Base-by-base conservation (phyloP, 2,329 filamentous ascomycete genomes). In the Penicillium sp. region DNA sequence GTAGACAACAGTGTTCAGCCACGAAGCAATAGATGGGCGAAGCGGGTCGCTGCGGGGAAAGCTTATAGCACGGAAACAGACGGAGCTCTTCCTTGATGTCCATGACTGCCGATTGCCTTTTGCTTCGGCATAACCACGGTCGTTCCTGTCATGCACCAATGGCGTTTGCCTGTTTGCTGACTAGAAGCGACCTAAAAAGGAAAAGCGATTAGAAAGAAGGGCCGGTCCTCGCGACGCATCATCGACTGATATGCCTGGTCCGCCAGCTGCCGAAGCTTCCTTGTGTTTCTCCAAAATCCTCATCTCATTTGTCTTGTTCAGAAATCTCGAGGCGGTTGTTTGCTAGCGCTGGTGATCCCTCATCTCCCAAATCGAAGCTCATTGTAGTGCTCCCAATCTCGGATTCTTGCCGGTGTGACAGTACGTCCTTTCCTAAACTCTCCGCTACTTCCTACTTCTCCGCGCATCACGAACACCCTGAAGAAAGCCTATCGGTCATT, bases 31-130 rank as follows among this genome's bases (percentile, higher is more conserved):
- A 41, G 41, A 45, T 50, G 33, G 27, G 27, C 33, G 14, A 13
- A n/a, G 27, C 35, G 42, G 35, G 20, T 45, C 27, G 16, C 27
- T 50, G 42, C 20, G 35, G 42, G 42, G 42, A 40, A 44, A 41
- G 35, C 33, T 45, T 50, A 14, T 33, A n/a, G 13, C 33, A 14
- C 48, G 30, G 44, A 51, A 36, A 6, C 16, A 20, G 13, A 16
- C 44, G 35, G 40, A 44, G 27, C 28, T 38, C 27, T 22, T 39
- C 49, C 24, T 44, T 50, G 46, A 50, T 46, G 51, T 50, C n/a
- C 33, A 36, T 51, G 51, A 51, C 47, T 47, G 16, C 16, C 27
- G 2, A n/a, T 10, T 45, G 20, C 39, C 11, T 20, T 20, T 20
- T 20, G 35, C 35, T 38, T 38, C 20, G 9, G 35, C 10, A 38